Percentiles rank a stretch among this genome's conserved stretches.
Conservation (phyloP, 495 filamentous ascomycete species). For the Podospora pseudopauciseta region DNA sequence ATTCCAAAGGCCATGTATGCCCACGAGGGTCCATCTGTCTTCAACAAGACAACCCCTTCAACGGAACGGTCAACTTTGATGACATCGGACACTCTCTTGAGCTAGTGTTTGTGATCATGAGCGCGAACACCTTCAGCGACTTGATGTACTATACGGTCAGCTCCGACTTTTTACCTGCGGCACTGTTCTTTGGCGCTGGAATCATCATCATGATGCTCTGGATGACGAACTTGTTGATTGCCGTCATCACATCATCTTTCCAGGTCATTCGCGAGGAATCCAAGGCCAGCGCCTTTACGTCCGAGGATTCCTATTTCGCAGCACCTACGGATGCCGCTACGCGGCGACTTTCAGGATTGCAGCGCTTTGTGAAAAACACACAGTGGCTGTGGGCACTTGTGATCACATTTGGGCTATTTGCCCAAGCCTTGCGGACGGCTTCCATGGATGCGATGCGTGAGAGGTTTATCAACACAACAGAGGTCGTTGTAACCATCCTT, state of each 20-base stretch:
- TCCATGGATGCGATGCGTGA: constrained; percentile 58
- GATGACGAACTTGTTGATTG: constrained; percentile 94
- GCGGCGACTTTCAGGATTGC: constrained; percentile 54
- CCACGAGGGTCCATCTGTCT: constrained; percentile 78
- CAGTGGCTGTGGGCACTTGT: constrained; percentile 75
- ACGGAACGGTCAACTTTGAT: constrained; percentile 88
- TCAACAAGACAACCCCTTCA: constrained; percentile 74
- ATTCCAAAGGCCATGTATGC: constrained; percentile 87
- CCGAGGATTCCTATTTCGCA: constrained; percentile 48
- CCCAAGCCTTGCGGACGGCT: constrained; percentile 71
- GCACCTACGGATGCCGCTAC: constrained; percentile 44
- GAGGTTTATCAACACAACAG: constrained; percentile 56
- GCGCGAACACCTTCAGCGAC: constrained; percentile 92
- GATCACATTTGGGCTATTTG: constrained; percentile 72
- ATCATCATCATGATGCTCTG: constrained; percentile 93
- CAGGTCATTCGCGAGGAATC: constrained; percentile 98
- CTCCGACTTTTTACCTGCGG: constrained; percentile 82
- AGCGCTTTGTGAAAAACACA: constrained; percentile 67
- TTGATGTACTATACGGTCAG: constrained; percentile 89
- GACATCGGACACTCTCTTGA: constrained; percentile 89
- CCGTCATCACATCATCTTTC: constrained; percentile 97
- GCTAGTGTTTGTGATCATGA: constrained; percentile 98
- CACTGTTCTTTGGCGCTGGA: constrained; percentile 79
- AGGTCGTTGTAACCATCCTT: constrained; percentile 73
- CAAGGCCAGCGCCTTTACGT: constrained; percentile 86